Base-by-base conservation (phyloP, 805 yeast species). In the Saccharomycopsis selenospora region DNA sequence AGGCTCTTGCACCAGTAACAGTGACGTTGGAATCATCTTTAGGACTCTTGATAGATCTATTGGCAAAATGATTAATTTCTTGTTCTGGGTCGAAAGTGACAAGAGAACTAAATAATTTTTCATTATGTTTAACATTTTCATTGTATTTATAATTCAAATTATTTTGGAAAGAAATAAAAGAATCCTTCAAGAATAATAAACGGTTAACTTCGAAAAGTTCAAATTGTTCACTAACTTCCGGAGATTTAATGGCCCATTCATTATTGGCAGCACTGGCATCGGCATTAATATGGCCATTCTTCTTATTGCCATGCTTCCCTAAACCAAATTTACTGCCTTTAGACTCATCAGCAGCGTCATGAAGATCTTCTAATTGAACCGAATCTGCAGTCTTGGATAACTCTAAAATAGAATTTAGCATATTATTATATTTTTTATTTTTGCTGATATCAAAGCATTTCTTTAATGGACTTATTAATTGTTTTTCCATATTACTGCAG, bases 91-190 rank as follows among this genome's bases (percentile, higher is more conserved):
- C 45, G 41, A 53, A 53, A 20, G 23, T 36, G 2, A 50, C 54
- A 38, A 53, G 50, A 20, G 42, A 28, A 14, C 46, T 29, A 40
- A 53, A 53, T 40, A 53, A 45, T 13, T 47, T 48, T 25, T 53
- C 56, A 33, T 53, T 53, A 26, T 53, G 54, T 38, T 53, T 53
- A n/a, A 53, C 45, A 24, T 50, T 50, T 28, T 47, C 52, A 40
- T 50, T 53, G 30, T 22, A 47, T 40, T 46, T 45, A 40, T 36
- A 47, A 28, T 53, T 53, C 43, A 46, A 43, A 20, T 47, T 47
- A 43, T 45, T 50, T 25, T 53, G 54, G 29, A 53, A 50, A 8
- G 48, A 30, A 28, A 53, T 44, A 38, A 53, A 46, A 4, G 36
- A 51, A 24, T 53, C 54, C 46, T 53, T 53, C 40, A 53, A 48